Evolutionary conservation across 2,329 filamentous ascomycete species (phyloP).

Genomic region (Exophiala mesophila): DNA sequence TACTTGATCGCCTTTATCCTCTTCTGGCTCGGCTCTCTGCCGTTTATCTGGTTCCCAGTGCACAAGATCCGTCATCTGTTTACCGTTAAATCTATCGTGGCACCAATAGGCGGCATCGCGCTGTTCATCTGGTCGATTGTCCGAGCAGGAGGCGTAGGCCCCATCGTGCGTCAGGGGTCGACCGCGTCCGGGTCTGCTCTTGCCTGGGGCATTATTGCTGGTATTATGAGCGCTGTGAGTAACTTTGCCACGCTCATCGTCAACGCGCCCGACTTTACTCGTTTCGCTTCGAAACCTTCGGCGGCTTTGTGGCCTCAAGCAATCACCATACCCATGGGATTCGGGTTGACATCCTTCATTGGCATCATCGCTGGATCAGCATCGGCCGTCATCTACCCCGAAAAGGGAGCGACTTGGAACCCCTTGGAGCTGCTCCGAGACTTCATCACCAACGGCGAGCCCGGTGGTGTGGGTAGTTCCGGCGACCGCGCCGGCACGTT

Average conservation of each 20-base stretch:
- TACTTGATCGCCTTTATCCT: slow-evolving; percentile 36
- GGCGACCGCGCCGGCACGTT: slow-evolving; percentile 42
- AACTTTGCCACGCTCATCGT: slow-evolving; percentile 85
- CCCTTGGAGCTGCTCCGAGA: slow-evolving; percentile 40
- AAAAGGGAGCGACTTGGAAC: slow-evolving; percentile 40
- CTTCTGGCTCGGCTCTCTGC: slow-evolving; percentile 28
- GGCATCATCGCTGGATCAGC: slow-evolving; percentile 36
- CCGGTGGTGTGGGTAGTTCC: slow-evolving; percentile 28
- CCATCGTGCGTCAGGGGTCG: slow-evolving; percentile 67
- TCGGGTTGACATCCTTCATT: slow-evolving; percentile 28
- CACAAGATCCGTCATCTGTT: slow-evolving; percentile 65
- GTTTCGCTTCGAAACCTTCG: slow-evolving; percentile 53
- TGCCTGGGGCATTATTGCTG: slow-evolving; percentile 76
- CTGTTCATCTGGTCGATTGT: slow-evolving; percentile 86
- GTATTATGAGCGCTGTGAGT: slow-evolving; percentile 63
- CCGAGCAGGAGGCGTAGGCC: slow-evolving; percentile 75
- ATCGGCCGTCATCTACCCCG: slow-evolving; percentile 32
- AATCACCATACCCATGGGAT: slow-evolving; percentile 24
- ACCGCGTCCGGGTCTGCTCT: slow-evolving; percentile 62
- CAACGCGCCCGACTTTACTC: slow-evolving; percentile 69
- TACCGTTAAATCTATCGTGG: slow-evolving; percentile 81
- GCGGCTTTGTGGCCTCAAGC: slow-evolving; percentile 26
- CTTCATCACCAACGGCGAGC: slow-evolving; percentile 32
- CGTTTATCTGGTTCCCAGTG: slow-evolving; percentile 29
- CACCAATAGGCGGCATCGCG: slow-evolving; percentile 72